phyloP scores from a whole-genome alignment of 768 basidiomycete genomes.

The Dendrothele bispora region DNA sequence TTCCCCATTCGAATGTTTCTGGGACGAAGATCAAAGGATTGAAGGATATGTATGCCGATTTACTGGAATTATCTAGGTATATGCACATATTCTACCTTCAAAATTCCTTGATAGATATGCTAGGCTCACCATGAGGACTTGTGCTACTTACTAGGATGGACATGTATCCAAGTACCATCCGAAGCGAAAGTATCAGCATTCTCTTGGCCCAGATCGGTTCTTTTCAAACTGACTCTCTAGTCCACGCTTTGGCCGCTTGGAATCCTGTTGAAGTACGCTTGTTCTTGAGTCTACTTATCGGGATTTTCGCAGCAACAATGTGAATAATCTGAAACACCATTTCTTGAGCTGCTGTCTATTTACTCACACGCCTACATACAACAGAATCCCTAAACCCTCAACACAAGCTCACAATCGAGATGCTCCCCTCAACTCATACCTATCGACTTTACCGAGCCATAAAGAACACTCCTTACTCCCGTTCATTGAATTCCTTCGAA shows the following conservation, averaged over 20 bases:
- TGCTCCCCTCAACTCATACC: background rate
- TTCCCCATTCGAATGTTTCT: background rate
- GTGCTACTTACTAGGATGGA: background rate
- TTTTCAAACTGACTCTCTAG: background rate
- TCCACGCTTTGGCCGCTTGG: background rate
- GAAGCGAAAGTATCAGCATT: background rate
- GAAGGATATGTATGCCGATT: background rate
- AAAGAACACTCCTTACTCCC: constrained; percentile 2
- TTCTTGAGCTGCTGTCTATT: too few relatives aligned
- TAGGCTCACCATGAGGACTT: too few relatives aligned
- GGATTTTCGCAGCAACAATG: background rate
- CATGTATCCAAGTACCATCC: background rate
- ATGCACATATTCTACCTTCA: background rate
- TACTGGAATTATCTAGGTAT: background rate
- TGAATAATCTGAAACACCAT: too few relatives aligned
- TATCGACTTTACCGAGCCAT: background rate
- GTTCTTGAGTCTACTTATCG: background rate
- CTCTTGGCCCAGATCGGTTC: constrained; percentile 1
- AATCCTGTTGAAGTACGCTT: background rate
- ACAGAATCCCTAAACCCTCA: background rate
- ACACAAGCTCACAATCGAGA: background rate
- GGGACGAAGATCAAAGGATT: background rate
- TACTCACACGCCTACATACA: background rate
- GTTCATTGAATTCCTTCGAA: background rate
- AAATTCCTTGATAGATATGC: background rate